Conservation (phyloP, 257 asterid species). For the Sherardia arvensis region DNA sequence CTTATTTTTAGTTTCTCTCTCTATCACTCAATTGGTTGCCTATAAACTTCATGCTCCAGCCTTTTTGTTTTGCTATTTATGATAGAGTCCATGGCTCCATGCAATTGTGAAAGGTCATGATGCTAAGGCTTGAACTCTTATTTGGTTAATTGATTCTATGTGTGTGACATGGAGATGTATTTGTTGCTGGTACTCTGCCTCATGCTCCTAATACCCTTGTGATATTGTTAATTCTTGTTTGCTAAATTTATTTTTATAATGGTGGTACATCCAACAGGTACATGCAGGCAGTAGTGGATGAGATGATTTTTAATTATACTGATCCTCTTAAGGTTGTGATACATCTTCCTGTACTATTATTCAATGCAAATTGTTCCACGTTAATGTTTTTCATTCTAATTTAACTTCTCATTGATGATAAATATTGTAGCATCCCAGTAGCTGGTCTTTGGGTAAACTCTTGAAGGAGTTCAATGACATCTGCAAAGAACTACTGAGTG, state of each 20-base stretch:
- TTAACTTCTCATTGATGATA: constrained; percentile 7
- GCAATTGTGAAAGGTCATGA: not conserved
- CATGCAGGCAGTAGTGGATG: constrained; percentile 96
- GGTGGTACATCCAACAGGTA: constrained; percentile 31
- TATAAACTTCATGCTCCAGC: not conserved
- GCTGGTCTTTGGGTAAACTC: constrained; percentile 66
- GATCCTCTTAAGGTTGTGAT: constrained; percentile 64
- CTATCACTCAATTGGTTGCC: not conserved
- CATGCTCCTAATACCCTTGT: not conserved
- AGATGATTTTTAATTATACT: constrained; percentile 55
- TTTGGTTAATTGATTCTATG: not conserved
- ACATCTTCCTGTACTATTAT: constrained; percentile 6
- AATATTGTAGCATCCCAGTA: constrained; percentile 64
- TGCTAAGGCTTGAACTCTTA: not conserved
- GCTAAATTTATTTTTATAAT: not conserved
- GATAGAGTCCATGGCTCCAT: not conserved
- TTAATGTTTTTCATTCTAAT: not conserved
- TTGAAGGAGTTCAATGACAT: constrained; percentile 63
- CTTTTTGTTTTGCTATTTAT: not conserved
- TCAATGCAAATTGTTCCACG: not conserved
- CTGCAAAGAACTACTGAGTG: constrained; percentile 42
- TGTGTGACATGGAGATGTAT: not conserved
- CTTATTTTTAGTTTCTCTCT: not conserved
- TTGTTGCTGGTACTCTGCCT: not conserved
- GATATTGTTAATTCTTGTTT: not conserved